Evolutionary conservation across 805 yeast genomes (phyloP), one percentile per base, ranked within the genome.

Genomic region (Yarrowia keelungensis): DNA sequence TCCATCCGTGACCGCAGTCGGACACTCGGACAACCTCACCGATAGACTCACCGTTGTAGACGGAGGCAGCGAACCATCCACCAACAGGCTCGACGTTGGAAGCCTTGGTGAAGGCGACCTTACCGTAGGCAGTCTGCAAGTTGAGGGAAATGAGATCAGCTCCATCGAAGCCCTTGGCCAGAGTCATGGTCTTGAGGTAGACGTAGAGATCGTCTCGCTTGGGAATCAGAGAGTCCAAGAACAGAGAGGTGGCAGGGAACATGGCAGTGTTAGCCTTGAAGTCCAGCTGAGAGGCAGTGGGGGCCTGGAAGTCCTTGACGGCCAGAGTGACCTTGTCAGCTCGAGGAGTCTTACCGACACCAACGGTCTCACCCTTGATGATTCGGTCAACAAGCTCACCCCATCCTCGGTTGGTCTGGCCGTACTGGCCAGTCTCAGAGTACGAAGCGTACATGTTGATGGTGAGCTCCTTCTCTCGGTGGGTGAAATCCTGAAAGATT

Each of bases 321-420:
- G 93, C 83, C 10, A 90, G 84, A 42, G 86, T 83, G 71, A 92
- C 80, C 69, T 82, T 83, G 73, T 89, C 93, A 3, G 95, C 92
- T 76, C 96, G 83, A 36, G 94, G 92, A 70, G 91, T 90, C 38
- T 90, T 84, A 4, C 93, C 94, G 67, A 91, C 86, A 43, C 69
- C 67, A 19, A 46, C 56, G 32, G 83, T 85, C 0, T 93, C 85
- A 35, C 96, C 95, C 15, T 85, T 76, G 71, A 92, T 88, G 70
- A 92, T 89, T 73, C 96, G 81, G 73, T 91, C 92, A 26, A 89
- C 85, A 64, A 90, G 79, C 71, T 89, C 93, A 79, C 97, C 97
- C 97, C 97, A 92, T 62, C 97, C 97, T 70, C 86, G 84, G 75
- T 87, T 88, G 69, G 75, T 69, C 74, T 79, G 81, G 70, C 74